These are phyloP conservation scores for Colletotrichum incanum DNA, from an alignment of 2,329 filamentous ascomycete genomes.

Conservation along the genomic window DNA sequence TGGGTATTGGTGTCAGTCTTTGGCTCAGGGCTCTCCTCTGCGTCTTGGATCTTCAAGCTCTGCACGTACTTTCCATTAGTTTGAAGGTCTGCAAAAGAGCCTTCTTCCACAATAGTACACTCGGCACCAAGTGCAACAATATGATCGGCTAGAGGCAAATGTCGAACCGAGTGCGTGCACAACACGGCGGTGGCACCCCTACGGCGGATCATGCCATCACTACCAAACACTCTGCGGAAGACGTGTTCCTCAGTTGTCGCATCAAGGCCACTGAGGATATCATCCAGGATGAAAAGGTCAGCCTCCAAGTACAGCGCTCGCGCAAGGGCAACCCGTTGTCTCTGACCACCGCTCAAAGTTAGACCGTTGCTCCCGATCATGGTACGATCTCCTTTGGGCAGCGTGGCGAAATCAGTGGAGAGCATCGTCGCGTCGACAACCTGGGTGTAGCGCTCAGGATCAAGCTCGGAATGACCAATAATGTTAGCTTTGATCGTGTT, in stretches of 20 bases:
- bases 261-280: conserved; percentile 56
- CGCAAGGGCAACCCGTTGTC: conserved; percentile 47
- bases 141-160: conserved; percentile 59
- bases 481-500: conserved; percentile 57
- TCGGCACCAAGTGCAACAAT: conserved; percentile 60
- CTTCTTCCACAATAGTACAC: conserved; percentile 60
- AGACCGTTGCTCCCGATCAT: conserved; percentile 59
- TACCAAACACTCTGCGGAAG: conserved; percentile 51
- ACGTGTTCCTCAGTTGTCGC: conserved; percentile 52
- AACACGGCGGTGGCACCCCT: conserved; percentile 50
- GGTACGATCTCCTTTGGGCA: conserved; percentile 56
- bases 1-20: conserved; percentile 4
- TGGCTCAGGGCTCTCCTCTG: conserved; percentile 35
- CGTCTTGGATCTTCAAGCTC: conserved; percentile 53
- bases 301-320: conserved; percentile 52
- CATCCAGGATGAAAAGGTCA: conserved; percentile 53
- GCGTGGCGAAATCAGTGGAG: conserved; percentile 48
- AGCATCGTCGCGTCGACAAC: conserved; percentile 55
- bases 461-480: conserved; percentile 51
- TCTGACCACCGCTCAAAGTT: conserved; percentile 60
- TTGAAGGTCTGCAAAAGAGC: conserved; percentile 56
- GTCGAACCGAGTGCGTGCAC: conserved; percentile 57
- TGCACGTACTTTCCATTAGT: conserved; percentile 57
- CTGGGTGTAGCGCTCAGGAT: conserved; percentile 52
- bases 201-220: conserved; percentile 47